Conservation (phyloP, 768 basidiomycete species). For the Phaffia australis region DNA sequence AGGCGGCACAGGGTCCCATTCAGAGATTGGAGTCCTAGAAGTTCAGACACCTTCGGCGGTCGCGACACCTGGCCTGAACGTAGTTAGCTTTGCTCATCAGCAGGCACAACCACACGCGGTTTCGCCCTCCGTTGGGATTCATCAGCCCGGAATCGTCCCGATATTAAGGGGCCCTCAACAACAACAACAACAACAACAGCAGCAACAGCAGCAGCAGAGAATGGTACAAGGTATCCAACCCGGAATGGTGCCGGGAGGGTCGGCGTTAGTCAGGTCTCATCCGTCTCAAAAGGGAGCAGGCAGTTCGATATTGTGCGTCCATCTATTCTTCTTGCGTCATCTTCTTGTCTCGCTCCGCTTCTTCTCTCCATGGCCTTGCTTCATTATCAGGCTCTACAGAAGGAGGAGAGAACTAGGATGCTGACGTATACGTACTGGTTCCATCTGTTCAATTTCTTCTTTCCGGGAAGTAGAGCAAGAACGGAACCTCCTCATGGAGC, state of each 20-base stretch:
- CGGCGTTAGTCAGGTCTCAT: background rate
- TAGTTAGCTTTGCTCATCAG: too few species aligned
- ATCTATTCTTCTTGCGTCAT: background rate
- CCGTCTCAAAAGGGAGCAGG: background rate
- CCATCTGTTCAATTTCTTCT: background rate
- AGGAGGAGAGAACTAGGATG: too few species aligned
- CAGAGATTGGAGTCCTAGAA: too few species aligned
- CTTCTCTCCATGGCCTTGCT: background rate
- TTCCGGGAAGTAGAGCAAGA: background rate
- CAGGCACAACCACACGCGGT: too few species aligned
- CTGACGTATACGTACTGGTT: too few species aligned
- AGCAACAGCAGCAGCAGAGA: constrained; percentile 12
- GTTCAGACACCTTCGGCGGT: too few species aligned
- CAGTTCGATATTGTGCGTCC: background rate
- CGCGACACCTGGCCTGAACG: too few species aligned
- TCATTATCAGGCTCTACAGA: background rate
- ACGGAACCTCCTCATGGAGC: constrained; percentile 13
- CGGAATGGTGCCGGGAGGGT: background rate
- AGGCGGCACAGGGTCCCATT: too few species aligned
- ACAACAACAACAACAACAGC: background rate
- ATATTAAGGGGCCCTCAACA: background rate
- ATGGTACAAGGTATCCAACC: background rate
- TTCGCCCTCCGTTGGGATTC: too few species aligned
- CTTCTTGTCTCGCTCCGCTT: background rate
- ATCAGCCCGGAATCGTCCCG: too few species aligned